A percentile compares a stretch with the other conserved stretches of the same genome.
Conservation (phyloP, 108 stramenopile species). For the Cyclotella cryptica region DNA sequence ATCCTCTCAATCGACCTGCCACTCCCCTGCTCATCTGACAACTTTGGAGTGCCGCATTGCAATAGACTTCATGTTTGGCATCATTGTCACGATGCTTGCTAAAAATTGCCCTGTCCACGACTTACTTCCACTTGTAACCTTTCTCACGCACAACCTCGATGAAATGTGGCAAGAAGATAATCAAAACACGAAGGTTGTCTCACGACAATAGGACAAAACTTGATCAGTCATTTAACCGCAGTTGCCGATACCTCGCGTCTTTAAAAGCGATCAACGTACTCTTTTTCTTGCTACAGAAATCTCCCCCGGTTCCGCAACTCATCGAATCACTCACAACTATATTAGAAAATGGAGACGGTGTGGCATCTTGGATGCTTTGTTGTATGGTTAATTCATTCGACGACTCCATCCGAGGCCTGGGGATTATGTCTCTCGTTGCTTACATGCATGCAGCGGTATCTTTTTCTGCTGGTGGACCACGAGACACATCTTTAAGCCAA, state of each 20-base stretch:
- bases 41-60: slow-evolving; percentile 49
- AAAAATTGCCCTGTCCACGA: slow-evolving; percentile 43
- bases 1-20: neutral
- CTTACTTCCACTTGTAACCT: slow-evolving; percentile 58
- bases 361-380: slow-evolving; percentile 78
- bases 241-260: slow-evolving; percentile 37
- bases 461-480: slow-evolving; percentile 5
- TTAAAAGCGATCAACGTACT: slow-evolving; percentile 48
- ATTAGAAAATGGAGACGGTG: slow-evolving; percentile 60
- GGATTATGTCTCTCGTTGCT: slow-evolving; percentile 68
- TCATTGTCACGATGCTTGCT: slow-evolving; percentile 59
- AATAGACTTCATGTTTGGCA: slow-evolving; percentile 63
- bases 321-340: slow-evolving; percentile 52
- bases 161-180: slow-evolving; percentile 52
- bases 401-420: slow-evolving; percentile 67
- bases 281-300: slow-evolving; percentile 53
- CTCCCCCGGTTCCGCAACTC: slow-evolving; percentile 33
- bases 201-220: slow-evolving; percentile 12
- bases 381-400: slow-evolving; percentile 74
- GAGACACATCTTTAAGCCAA: slow-evolving; percentile 1
- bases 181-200: slow-evolving; percentile 14
- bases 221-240: slow-evolving; percentile 13
- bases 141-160: slow-evolving; percentile 64
- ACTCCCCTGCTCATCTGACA: slow-evolving; percentile 25
- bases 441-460: slow-evolving; percentile 52